Conservation (phyloP, 2,329 filamentous ascomycete species). For the Phyllosticta citribraziliensis region DNA sequence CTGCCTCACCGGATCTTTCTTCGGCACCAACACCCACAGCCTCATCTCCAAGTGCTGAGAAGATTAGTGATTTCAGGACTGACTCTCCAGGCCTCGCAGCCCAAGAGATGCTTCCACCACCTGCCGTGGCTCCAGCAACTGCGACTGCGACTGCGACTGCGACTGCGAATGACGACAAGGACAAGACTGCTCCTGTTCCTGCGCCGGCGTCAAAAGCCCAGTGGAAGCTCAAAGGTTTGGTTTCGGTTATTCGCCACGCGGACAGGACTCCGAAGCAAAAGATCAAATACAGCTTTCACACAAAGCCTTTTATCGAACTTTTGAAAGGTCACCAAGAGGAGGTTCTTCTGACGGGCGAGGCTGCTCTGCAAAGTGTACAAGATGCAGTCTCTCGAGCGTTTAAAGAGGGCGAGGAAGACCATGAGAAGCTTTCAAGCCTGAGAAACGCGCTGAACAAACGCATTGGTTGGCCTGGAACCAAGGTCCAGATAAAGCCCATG, state of each 20-base stretch:
- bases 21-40: slow-evolving; percentile 32
- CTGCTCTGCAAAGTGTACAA: slow-evolving; percentile 78
- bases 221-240: slow-evolving; percentile 97
- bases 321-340: slow-evolving; percentile 95
- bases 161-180: slow-evolving; percentile 14
- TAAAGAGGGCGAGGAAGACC: slow-evolving; percentile 71
- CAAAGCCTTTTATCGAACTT: slow-evolving; percentile 87
- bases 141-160: slow-evolving; percentile 11
- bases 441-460: slow-evolving; percentile 87
- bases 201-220: slow-evolving; percentile 67
- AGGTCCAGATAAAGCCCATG: slow-evolving; percentile 99
- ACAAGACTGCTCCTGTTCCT: slow-evolving; percentile 28
- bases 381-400: slow-evolving; percentile 78
- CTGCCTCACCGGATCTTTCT: slow-evolving; percentile 38
- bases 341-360: slow-evolving; percentile 84
- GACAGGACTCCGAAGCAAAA: slow-evolving; percentile 98
- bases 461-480: slow-evolving; percentile 87
- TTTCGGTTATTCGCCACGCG: slow-evolving; percentile 90
- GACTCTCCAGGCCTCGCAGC: not conserved
- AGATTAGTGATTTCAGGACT: slow-evolving; percentile 18
- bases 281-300: slow-evolving; percentile 98
- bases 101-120: slow-evolving; percentile 22
- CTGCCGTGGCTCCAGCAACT: slow-evolving; percentile 20
- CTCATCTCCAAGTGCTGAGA: slow-evolving; percentile 35
- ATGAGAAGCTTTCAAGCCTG: slow-evolving; percentile 72